Percentiles rank a stretch among this genome's conserved stretches.
These are phyloP conservation scores for Xylariaceae sp. DNA, from an alignment of 2,329 filamentous ascomycete species.

Conservation along the genomic window DNA sequence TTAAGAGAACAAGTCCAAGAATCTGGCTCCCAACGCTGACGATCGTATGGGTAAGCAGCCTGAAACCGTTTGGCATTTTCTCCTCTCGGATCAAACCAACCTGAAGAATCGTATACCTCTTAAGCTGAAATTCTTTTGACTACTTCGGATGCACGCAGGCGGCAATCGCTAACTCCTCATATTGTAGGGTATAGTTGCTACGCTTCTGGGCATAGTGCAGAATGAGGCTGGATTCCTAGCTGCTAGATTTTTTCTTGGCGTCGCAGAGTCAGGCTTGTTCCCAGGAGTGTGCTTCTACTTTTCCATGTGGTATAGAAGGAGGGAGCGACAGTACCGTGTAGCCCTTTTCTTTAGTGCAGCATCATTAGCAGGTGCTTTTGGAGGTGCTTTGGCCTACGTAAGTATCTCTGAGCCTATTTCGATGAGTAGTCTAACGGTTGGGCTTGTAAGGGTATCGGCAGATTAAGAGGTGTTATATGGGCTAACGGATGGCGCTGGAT, in stretches of 20 bases:
- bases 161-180: neutral
- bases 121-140: too few species aligned
- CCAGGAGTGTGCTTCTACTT: conserved; percentile 48
- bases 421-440: neutral
- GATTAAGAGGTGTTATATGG: conserved; percentile 59
- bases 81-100: too few species aligned
- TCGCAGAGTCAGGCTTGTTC: conserved; percentile 59
- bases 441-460: conserved; percentile 55
- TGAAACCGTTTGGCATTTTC: too few species aligned
- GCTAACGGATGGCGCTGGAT: conserved; percentile 63
- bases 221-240: conserved; percentile 58
- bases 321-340: conserved; percentile 60
- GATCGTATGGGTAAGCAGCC: conserved; percentile 49
- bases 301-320: conserved; percentile 61
- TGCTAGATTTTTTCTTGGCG: conserved; percentile 61
- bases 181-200: conserved; percentile 55
- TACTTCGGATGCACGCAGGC: too few species aligned
- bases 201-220: conserved; percentile 55
- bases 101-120: too few species aligned
- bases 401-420: conserved; percentile 23
- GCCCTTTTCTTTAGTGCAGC: conserved; percentile 63
- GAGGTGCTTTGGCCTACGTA: conserved; percentile 61
- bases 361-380: conserved; percentile 61
- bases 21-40: conserved; percentile 65
- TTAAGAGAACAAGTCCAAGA: conserved; percentile 64